Conservation (phyloP, 768 basidiomycete species). For the Russula virescens region DNA sequence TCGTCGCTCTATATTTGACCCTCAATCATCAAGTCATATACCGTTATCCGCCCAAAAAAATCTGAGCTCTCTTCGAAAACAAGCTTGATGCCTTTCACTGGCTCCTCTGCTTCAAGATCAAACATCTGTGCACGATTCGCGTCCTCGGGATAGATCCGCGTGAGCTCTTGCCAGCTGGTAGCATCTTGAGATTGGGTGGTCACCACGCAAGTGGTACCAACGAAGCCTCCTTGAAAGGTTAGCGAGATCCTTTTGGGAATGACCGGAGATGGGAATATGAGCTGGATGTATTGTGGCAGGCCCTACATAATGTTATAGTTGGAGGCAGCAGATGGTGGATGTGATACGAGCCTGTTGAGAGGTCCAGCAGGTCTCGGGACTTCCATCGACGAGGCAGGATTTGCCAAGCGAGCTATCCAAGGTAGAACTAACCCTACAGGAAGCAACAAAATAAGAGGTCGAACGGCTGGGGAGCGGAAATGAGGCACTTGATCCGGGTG, state of each 20-base stretch:
- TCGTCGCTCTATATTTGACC: constrained; percentile 9
- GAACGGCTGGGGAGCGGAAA: background rate
- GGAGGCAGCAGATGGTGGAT: background rate
- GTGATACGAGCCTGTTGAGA: constrained; percentile 20
- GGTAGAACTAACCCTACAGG: constrained; percentile 31
- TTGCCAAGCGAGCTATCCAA: constrained; percentile 29
- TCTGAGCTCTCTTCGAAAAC: constrained; percentile 80
- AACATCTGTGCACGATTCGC: constrained; percentile 71
- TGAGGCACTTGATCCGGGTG: constrained; percentile 21
- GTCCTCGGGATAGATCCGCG: constrained; percentile 70
- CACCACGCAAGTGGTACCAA: constrained; percentile 58
- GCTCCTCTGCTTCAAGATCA: constrained; percentile 35
- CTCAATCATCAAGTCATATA: constrained; percentile 53
- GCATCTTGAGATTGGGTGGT: constrained; percentile 33
- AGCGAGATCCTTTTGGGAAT: constrained; percentile 50
- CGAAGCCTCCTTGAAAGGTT: constrained; percentile 86
- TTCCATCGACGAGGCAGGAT: constrained; percentile 30
- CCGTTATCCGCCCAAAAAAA: constrained; percentile 74
- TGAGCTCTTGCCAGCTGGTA: constrained; percentile 45
- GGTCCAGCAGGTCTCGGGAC: constrained; percentile 26
- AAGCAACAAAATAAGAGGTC: background rate
- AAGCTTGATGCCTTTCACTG: constrained; percentile 48
- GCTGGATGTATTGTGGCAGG: constrained; percentile 67
- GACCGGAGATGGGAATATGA: constrained; percentile 51
- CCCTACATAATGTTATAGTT: constrained; percentile 44